Evolutionary conservation across 2,329 filamentous ascomycete species (phyloP).

Genomic region (Gremmenia infestans): DNA sequence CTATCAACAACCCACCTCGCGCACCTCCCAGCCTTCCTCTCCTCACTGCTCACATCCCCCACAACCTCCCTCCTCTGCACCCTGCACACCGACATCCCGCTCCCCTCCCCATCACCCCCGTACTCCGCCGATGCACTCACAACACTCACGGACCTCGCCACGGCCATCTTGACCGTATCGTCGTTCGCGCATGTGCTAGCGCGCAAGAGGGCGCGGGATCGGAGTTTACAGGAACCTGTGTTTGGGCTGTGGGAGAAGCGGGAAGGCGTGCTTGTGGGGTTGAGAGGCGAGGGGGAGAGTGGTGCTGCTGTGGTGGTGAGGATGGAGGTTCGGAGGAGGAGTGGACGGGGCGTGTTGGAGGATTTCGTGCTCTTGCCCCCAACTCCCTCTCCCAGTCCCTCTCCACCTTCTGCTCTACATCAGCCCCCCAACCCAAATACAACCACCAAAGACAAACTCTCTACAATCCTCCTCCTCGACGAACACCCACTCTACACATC

Average conservation of each 20-base stretch:
- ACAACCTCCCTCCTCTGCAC: constrained; percentile 67
- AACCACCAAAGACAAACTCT: neutral
- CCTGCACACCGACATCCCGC: constrained; percentile 78
- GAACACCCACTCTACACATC: constrained; percentile 68
- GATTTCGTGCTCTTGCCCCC: constrained; percentile 47
- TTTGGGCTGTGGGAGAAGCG: constrained; percentile 74
- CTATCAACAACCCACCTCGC: constrained; percentile 51
- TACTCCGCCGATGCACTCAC: constrained; percentile 67
- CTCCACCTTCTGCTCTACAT: no score
- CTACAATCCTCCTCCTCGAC: constrained; percentile 53
- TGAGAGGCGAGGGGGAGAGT: constrained; percentile 16
- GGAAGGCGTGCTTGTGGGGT: constrained; percentile 68
- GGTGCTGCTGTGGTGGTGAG: constrained; percentile 65
- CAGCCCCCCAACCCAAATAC: neutral
- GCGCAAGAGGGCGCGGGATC: constrained; percentile 68
- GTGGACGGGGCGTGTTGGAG: constrained; percentile 43
- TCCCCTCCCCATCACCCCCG: constrained; percentile 38
- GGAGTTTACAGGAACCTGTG: constrained; percentile 67
- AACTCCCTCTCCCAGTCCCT: neutral
- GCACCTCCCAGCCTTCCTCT: constrained; percentile 63
- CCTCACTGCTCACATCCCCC: constrained; percentile 60
- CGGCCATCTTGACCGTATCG: constrained; percentile 70
- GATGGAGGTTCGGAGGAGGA: constrained; percentile 77
- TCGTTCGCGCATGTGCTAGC: constrained; percentile 71
- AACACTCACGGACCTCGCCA: constrained; percentile 79